These are phyloP conservation scores for Diaporthe citrichinensis DNA, from an alignment of 2,329 filamentous ascomycete genomes.

Conservation along the genomic window DNA sequence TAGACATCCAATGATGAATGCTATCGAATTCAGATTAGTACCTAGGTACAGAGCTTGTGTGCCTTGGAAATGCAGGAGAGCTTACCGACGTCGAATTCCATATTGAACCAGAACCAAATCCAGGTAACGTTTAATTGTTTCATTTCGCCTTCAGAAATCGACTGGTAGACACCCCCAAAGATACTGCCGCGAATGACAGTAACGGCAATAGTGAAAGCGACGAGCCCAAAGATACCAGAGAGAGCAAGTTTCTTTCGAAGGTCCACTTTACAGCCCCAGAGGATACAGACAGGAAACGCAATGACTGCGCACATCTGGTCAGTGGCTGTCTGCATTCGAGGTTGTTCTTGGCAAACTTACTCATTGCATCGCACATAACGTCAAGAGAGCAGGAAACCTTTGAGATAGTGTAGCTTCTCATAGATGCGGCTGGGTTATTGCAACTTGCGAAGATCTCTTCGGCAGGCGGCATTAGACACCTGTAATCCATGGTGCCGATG, in stretches of 20 bases:
- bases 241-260: slow-evolving; percentile 42
- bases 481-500: slow-evolving; percentile 19
- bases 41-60: no score
- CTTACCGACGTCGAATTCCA: slow-evolving; percentile 39
- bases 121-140: slow-evolving; percentile 29
- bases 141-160: not conserved
- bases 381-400: not conserved
- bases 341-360: not conserved
- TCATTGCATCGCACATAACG: not conserved
- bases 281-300: slow-evolving; percentile 41
- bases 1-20: not conserved
- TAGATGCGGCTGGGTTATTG: not conserved
- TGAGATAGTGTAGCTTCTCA: not conserved
- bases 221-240: slow-evolving; percentile 40
- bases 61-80: not conserved
- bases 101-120: slow-evolving; percentile 43
- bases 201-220: slow-evolving; percentile 42
- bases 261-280: slow-evolving; percentile 40
- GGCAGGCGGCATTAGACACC: not conserved
- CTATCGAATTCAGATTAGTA: not conserved
- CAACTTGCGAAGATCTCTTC: not conserved
- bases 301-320: slow-evolving; percentile 35
- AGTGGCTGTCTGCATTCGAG: not conserved
- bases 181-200: slow-evolving; percentile 43
- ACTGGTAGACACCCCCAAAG: slow-evolving; percentile 39